A percentile compares a stretch with the other conserved stretches of the same genome.
These are phyloP conservation scores for Solanum neorickii DNA, from an alignment of 257 asterid genomes.

Conservation along the genomic window DNA sequence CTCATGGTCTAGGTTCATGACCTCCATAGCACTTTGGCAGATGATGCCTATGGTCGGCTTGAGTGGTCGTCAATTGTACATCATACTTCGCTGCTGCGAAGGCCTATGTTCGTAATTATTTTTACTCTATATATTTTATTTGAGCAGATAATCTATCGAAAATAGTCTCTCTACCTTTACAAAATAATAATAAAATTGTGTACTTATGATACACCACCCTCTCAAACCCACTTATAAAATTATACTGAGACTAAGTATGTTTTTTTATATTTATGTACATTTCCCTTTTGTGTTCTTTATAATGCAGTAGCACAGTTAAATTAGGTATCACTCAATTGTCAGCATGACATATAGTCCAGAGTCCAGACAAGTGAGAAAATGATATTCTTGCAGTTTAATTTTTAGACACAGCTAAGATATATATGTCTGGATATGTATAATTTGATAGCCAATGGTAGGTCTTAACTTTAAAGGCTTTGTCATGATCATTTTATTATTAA, in stretches of 20 bases:
- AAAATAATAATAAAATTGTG: too few species aligned
- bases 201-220: too few species aligned
- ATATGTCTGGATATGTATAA: background rate
- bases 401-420: background rate
- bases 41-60: constrained; percentile 22
- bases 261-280: background rate
- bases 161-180: background rate
- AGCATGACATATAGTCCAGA: background rate
- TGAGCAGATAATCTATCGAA: background rate
- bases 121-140: background rate
- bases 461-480: background rate
- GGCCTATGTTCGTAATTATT: too few species aligned
- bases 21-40: constrained; percentile 20
- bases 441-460: background rate
- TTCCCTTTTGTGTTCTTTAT: background rate
- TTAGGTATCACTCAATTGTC: background rate
- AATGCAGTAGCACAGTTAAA: background rate
- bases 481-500: background rate
- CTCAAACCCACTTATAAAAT: background rate
- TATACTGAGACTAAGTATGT: too few species aligned
- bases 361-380: background rate
- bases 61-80: constrained; percentile 1
- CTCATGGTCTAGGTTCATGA: constrained; percentile 7
- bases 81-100: too few species aligned
- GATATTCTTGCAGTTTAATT: background rate